Percentiles rank a stretch among this genome's conserved stretches.
Conservation (phyloP, 2,329 filamentous ascomycete species). For the Aureobasidium sp. region DNA sequence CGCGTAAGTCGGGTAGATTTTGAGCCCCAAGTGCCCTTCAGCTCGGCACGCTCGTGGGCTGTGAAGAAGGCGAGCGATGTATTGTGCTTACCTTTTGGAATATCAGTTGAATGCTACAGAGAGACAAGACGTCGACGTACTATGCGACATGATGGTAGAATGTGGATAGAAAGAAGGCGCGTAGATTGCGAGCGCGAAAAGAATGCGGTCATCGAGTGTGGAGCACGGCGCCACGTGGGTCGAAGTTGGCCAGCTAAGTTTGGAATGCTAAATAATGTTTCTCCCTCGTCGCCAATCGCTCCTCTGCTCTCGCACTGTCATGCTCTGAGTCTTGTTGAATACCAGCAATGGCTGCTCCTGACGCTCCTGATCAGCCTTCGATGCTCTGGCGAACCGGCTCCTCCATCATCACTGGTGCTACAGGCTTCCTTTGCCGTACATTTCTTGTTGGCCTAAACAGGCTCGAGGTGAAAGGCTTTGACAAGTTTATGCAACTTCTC, state of each 20-base stretch:
- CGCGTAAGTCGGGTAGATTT: conserved; percentile 76
- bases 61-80: conserved; percentile 92
- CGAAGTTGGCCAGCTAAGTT: conserved; percentile 8
- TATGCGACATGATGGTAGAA: conserved; percentile 19
- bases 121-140: conserved; percentile 14
- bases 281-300: neutral
- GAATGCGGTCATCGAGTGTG: neutral
- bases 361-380: conserved; percentile 42
- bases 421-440: conserved; percentile 59
- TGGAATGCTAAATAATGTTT: conserved; percentile 7
- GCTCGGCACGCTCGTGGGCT: conserved; percentile 74
- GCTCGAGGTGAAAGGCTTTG: conserved; percentile 68
- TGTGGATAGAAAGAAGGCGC: neutral
- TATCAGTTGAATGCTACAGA: neutral
- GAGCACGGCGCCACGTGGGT: neutral
- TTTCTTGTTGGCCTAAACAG: conserved; percentile 70
- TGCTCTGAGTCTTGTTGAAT: neutral
- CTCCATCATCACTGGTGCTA: conserved; percentile 62
- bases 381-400: conserved; percentile 66
- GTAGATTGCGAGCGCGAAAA: neutral
- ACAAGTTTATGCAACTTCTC: conserved; percentile 64
- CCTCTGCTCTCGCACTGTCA: neutral
- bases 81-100: conserved; percentile 59
- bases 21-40: conserved; percentile 73
- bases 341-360: neutral